Evolutionary conservation across 352 stramenopile species (phyloP).

Genomic region (Globisporangium okanoganense): DNA sequence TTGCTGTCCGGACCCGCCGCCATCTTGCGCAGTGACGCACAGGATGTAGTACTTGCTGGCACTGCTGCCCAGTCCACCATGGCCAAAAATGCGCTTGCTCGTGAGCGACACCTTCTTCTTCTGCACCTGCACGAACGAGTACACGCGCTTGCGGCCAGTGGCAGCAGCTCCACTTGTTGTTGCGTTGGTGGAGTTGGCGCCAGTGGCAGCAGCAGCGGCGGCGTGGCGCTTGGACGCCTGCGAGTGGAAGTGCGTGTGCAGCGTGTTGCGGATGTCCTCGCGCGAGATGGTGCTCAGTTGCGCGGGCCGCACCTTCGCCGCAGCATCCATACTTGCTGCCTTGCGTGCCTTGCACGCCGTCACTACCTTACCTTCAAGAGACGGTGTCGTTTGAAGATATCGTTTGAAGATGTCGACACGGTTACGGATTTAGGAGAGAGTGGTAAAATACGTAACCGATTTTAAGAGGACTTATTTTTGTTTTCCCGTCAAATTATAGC

Average conservation of each 20-base stretch:
- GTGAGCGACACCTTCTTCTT: conserved; percentile 53
- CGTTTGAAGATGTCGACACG: neutral
- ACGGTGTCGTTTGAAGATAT: conserved; percentile 5
- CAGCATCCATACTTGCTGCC: conserved; percentile 5
- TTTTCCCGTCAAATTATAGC: too few species aligned
- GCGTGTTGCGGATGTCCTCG: conserved; percentile 57
- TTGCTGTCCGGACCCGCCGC: neutral
- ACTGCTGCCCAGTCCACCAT: conserved; percentile 14
- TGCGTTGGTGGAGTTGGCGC: neutral
- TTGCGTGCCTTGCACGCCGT: too few species aligned
- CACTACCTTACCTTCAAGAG: too few species aligned
- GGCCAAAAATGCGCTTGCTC: conserved; percentile 52
- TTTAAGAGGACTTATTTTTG: neutral
- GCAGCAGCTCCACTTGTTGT: neutral
- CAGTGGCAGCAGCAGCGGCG: neutral
- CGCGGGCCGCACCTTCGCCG: conserved; percentile 12
- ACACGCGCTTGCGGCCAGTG: conserved; percentile 37
- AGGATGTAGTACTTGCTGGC: conserved; percentile 60
- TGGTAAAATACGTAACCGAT: neutral
- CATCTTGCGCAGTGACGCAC: conserved; percentile 57
- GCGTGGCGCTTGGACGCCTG: conserved; percentile 23
- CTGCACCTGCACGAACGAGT: conserved; percentile 61
- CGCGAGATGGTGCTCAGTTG: conserved; percentile 37
- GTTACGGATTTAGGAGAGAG: neutral
- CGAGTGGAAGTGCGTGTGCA: conserved; percentile 65